These are phyloP conservation scores for Fusarium metavorans DNA, from an alignment of 2,329 filamentous ascomycete species.

Conservation along the genomic window DNA sequence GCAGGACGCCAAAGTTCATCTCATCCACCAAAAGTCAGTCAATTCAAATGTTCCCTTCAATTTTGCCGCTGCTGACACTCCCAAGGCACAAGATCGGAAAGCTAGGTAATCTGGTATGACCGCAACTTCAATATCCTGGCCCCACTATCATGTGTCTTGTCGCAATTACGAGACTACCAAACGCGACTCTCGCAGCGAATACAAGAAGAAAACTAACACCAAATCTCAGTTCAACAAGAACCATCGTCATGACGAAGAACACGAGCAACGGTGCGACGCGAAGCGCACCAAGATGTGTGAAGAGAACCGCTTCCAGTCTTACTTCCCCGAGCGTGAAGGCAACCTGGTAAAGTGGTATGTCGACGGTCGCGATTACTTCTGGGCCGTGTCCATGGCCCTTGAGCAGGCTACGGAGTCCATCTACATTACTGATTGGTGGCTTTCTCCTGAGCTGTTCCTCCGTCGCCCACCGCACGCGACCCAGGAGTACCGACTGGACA, in stretches of 20 bases:
- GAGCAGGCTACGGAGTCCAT: slow-evolving; percentile 92
- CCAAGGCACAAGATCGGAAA: slow-evolving; percentile 70
- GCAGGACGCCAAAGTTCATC: slow-evolving; percentile 67
- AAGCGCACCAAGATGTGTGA: slow-evolving; percentile 81
- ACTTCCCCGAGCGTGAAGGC: slow-evolving; percentile 85
- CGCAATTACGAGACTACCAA: neutral
- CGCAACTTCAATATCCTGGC: neutral
- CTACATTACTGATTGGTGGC: slow-evolving; percentile 98
- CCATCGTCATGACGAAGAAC: slow-evolving; percentile 93
- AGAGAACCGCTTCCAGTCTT: slow-evolving; percentile 87
- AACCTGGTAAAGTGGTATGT: slow-evolving; percentile 98
- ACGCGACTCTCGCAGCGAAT: neutral
- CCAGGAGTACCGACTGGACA: slow-evolving; percentile 89
- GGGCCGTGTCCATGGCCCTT: slow-evolving; percentile 90
- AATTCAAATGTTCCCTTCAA: slow-evolving; percentile 21
- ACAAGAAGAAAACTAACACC: neutral
- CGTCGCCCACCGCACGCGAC: slow-evolving; percentile 85
- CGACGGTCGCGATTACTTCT: slow-evolving; percentile 94
- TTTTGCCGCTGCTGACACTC: slow-evolving; percentile 5
- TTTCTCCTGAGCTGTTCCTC: slow-evolving; percentile 89
- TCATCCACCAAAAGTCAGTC: slow-evolving; percentile 70
- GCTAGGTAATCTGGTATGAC: slow-evolving; percentile 68
- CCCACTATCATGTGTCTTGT: neutral
- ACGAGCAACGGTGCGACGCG: slow-evolving; percentile 85
- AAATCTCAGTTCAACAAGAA: slow-evolving; percentile 77